Evolutionary conservation across 305 asterid species (phyloP).

Genomic region (Galium porrigens): DNA sequence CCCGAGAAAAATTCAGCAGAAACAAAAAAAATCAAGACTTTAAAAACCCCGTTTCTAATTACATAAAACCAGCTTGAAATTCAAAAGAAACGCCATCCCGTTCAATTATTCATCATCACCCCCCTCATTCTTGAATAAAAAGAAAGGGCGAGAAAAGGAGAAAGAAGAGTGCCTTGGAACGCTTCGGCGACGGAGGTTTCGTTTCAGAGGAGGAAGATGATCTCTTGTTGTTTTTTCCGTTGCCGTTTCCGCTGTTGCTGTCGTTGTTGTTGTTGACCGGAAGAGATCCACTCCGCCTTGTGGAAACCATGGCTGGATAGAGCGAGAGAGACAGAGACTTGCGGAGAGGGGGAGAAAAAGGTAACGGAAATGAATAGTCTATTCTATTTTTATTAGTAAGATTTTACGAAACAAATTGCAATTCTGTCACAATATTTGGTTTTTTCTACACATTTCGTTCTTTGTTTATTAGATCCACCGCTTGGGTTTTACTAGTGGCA

Average conservation of each 20-base stretch:
- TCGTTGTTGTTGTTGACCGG: conserved; percentile 30
- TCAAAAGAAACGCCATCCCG: not conserved
- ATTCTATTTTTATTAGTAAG: not conserved
- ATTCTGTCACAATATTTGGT: not conserved
- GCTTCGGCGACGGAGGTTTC: conserved; percentile 66
- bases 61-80: not conserved
- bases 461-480: not conserved
- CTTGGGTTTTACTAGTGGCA: not conserved
- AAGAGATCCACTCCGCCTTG: conserved; percentile 86
- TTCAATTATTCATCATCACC: not conserved
- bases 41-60: not conserved
- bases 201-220: conserved; percentile 56
- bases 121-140: not conserved
- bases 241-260: conserved; percentile 1
- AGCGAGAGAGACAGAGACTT: conserved; percentile 14
- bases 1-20: not conserved
- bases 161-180: conserved; percentile 39
- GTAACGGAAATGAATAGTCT: not conserved
- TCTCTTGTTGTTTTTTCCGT: conserved; percentile 36
- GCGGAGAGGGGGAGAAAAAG: conserved; percentile 6
- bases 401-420: not conserved
- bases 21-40: conserved; percentile 7
- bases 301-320: conserved; percentile 50
- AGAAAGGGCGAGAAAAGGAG: conserved; percentile 1
- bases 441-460: not conserved